Percentiles rank a stretch among this genome's conserved stretches.
Conservation (phyloP, 2,329 filamentous ascomycete genomes). For the Nannizziopsis arthrosporioides region DNA sequence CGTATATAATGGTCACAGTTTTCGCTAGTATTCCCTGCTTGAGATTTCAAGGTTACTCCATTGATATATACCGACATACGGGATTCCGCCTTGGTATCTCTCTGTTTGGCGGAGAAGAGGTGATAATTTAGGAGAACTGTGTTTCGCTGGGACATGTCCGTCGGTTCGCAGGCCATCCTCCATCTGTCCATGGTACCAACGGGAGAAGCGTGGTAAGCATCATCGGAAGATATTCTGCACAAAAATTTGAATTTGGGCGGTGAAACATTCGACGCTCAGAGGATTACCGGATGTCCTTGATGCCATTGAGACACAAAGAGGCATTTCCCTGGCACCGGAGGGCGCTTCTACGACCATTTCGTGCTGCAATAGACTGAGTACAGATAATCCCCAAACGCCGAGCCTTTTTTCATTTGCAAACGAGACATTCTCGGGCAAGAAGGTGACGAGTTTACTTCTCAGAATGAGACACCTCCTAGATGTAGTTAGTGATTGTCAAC, state of each 20-base stretch:
- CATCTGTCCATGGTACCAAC: not conserved
- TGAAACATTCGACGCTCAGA: constrained; percentile 3
- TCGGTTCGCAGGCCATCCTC: too few species aligned
- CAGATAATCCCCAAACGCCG: not conserved
- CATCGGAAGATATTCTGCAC: constrained; percentile 8
- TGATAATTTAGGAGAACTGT: not conserved
- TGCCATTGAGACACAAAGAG: not conserved
- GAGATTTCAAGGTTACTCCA: constrained; percentile 4
- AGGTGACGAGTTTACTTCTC: not conserved
- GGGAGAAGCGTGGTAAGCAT: not conserved
- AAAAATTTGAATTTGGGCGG: constrained; percentile 3
- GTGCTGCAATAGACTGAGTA: not conserved
- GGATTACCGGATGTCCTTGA: constrained; percentile 5
- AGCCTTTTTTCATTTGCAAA: not conserved
- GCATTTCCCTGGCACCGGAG: not conserved
- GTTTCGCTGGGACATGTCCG: constrained; percentile 1
- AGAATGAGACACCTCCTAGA: not conserved
- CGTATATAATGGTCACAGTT: constrained; percentile 2
- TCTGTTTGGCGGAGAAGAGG: not conserved
- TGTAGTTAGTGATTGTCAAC: not conserved
- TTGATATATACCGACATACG: not conserved
- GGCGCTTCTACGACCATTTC: too few species aligned
- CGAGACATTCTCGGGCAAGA: not conserved
- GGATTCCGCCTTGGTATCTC: not conserved
- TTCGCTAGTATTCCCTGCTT: constrained; percentile 5